These are phyloP conservation scores for Lophium mytilinum DNA, from an alignment of 495 filamentous ascomycete genomes.

Conservation along the genomic window DNA sequence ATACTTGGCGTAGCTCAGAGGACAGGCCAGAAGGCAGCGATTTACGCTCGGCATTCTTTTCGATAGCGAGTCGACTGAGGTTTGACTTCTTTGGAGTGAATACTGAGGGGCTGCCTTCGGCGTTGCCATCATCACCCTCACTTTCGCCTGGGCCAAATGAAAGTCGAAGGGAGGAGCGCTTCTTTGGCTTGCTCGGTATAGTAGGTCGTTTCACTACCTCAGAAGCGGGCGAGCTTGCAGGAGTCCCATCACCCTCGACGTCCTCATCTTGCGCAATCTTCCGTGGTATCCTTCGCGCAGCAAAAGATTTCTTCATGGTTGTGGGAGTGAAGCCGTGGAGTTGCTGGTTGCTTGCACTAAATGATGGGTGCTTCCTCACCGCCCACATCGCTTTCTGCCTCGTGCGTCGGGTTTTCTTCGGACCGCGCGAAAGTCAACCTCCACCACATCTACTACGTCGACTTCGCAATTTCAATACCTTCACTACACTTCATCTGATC, in stretches of 20 bases:
- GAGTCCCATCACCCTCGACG: constrained; percentile 35
- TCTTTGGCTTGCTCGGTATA: constrained; percentile 16
- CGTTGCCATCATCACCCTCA: constrained; percentile 41
- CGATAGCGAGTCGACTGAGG: constrained; percentile 60
- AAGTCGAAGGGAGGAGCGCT: constrained; percentile 48
- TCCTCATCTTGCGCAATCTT: constrained; percentile 67
- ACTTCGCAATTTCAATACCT: neutral
- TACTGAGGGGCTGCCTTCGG: constrained; percentile 48
- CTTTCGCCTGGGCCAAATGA: constrained; percentile 65
- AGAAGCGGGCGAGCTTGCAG: neutral
- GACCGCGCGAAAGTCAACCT: neutral
- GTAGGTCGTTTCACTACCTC: constrained; percentile 24
- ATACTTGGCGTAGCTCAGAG: constrained; percentile 43
- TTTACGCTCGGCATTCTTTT: constrained; percentile 60
- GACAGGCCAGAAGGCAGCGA: constrained; percentile 36
- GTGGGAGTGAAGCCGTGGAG: neutral
- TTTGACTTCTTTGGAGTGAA: constrained; percentile 62
- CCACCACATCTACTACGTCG: neutral
- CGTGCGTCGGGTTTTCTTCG: neutral
- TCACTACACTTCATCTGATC: constrained; percentile 1
- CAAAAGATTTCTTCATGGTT: constrained; percentile 58
- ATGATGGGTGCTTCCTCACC: neutral
- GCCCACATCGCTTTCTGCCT: neutral
- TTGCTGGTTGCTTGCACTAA: neutral
- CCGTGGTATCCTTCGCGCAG: constrained; percentile 61